phyloP scores from a whole-genome alignment of 108 stramenopile species.

The Cyclostephanos invisitatus region DNA sequence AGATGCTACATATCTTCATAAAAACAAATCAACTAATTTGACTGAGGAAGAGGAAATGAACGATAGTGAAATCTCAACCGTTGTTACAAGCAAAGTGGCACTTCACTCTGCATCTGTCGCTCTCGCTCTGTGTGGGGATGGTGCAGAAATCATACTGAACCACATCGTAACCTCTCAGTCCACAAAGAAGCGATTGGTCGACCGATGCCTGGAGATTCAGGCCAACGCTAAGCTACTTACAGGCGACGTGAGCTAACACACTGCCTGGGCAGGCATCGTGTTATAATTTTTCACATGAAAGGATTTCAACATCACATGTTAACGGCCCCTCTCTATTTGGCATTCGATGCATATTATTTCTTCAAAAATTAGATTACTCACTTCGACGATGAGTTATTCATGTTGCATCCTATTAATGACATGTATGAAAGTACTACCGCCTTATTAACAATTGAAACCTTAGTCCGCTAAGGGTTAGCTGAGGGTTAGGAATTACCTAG shows the following conservation, averaged over 20 bases:
- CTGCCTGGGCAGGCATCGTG: no score
- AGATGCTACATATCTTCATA: constrained; percentile 21
- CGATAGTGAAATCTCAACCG: constrained; percentile 14
- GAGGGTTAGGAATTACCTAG: no score
- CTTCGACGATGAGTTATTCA: no score
- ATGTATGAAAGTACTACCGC: no score
- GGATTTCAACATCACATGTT: no score
- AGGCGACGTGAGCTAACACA: not conserved
- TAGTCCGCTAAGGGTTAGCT: no score
- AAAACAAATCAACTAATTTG: constrained; percentile 19
- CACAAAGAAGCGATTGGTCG: not conserved
- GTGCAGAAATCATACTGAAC: constrained; percentile 34
- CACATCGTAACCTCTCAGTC: constrained; percentile 26
- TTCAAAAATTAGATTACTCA: no score
- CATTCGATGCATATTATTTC: no score
- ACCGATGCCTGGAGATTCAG: constrained; percentile 22
- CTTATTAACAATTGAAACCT: no score
- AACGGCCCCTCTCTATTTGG: no score
- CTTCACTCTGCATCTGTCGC: constrained; percentile 47
- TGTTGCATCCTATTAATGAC: no score
- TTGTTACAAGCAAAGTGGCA: constrained; percentile 24
- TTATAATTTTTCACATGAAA: no score
- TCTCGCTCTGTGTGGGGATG: constrained; percentile 48
- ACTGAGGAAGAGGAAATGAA: not conserved
- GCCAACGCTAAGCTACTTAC: not conserved